Percentiles rank a stretch among this genome's conserved stretches.
Conservation (phyloP, 139 green algal species). For the Marvania coccoides region DNA sequence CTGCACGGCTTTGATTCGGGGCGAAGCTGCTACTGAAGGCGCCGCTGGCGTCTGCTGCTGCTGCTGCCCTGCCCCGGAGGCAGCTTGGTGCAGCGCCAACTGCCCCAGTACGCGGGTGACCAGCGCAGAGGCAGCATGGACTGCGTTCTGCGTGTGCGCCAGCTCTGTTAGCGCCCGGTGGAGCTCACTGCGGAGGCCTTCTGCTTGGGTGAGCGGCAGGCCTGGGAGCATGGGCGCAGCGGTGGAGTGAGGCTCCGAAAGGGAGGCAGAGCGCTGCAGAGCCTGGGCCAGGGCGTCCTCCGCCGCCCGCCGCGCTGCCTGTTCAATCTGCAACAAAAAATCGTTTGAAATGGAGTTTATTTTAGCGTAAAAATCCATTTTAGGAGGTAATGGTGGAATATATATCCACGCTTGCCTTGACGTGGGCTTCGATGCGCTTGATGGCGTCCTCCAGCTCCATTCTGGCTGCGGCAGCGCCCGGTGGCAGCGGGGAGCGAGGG, state of each 20-base stretch:
- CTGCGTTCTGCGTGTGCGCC: neutral
- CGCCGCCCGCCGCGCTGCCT: neutral
- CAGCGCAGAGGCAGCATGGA: neutral
- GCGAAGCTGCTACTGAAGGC: neutral
- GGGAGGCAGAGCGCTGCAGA: too few species aligned
- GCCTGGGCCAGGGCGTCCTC: neutral
- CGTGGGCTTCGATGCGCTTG: slow-evolving; percentile 70
- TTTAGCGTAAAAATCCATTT: neutral
- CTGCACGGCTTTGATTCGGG: neutral
- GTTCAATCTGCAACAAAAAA: neutral
- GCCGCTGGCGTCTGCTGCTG: neutral
- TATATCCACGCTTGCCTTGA: slow-evolving; percentile 37
- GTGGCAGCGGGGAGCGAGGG: too few species aligned
- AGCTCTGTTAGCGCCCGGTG: neutral
- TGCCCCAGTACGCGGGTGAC: neutral
- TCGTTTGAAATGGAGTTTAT: neutral
- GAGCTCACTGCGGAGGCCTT: too few species aligned
- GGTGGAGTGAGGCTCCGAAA: too few species aligned
- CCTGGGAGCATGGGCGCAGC: too few species aligned
- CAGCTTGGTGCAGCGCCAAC: neutral
- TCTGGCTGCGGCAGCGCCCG: neutral
- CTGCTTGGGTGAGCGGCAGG: too few species aligned
- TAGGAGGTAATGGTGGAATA: neutral
- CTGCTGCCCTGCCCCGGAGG: neutral
- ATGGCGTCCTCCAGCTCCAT: slow-evolving; percentile 81